Evolutionary conservation across 2,329 filamentous ascomycete genomes (phyloP), one percentile per base, ranked within the genome.

Genomic region (Thelonectria blattea): DNA sequence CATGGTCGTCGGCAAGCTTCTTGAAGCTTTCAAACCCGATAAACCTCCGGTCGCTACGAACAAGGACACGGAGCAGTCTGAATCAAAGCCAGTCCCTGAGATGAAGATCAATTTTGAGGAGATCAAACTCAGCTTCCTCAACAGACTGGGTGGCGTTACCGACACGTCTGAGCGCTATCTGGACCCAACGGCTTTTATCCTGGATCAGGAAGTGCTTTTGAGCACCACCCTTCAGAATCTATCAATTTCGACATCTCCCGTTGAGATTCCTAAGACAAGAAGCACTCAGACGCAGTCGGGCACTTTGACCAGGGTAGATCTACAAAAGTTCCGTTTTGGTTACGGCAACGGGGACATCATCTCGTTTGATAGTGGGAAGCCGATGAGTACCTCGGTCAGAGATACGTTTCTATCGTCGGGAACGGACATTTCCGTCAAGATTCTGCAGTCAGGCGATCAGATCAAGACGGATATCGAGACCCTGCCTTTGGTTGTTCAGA

Each of bases 401-500:
- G 87, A 88, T 67, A 81, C 83, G 0, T 85, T 87, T 61, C 80
- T 85, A 1, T 79, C 83, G 1, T 76, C 80, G 6, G 86, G 86
- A 1, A 78, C 85, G 20, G 87, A 90, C 67, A 69, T 90, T 10
- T 83, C 82, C 1, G 71, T 88, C 42, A 84, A 82, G 58, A 73
- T 88, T 24, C 70, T 76, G 0, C 81, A 83, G 65, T 75, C 79
- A 2, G 63, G 75, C 1, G 77, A 79, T 1, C 75, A 74, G 5
- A 81, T 77, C 14, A 79, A 79, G 58, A 83, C 91, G 15, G 87
- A 91, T 32, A 73, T 97, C 14, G 85, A 87, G 53, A 96, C 93
- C 0, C 81, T 96, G 10, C 92, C 93, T 6, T 75, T 97, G 2
- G 86, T 89, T 60, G 74, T 97, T 10, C 85, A 88, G 58, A 77